Evolutionary conservation across 2,329 filamentous ascomycete genomes (phyloP), one percentile per base, ranked within the genome.

Genomic region (Aspergillus fumigatus): DNA sequence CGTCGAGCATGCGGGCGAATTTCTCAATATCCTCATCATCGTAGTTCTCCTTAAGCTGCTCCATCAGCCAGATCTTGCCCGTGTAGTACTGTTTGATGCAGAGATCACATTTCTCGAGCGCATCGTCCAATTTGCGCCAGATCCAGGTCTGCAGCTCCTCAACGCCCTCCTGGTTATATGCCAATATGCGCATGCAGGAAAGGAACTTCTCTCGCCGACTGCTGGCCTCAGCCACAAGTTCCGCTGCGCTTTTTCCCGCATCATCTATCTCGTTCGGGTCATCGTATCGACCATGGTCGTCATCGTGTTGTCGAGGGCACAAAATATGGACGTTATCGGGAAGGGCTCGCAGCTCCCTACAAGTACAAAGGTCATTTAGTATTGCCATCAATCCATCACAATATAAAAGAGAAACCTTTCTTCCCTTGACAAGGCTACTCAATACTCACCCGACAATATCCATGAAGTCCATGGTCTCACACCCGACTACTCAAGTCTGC

Each of bases 61-160:
- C 83, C 32, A 89, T 75, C 60, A 88, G 83, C 54, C 78, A 75
- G 58, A 83, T 82, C 59, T 89, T 86, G 29, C 81, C 82, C 67
- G 84, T 85, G 71, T 92, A 89, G 82, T 89, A 92, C 63, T 86
- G 86, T 59, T 85, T 80, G 52, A 89, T 86, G 68, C 89, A 92
- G 52, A 83, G 79, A 53, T 90, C 84, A 72, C 89, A 92, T 56
- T 75, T 79, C 56, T 79, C 82, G 25, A 92, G 77, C 41, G 82
- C 81, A 10, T 76, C 70, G 60, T 87, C 83, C 21, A 88, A 77
- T 21, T 82, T 79, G 4, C 73, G 66, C 52, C 78, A 80, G 65
- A 90, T 88, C 60, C 84, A 82, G 14, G 80, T 76, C 45, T 86
- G 78, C 73, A 87, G 82, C 57, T 80, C 77, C 27, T 83, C 82